Evolutionary conservation across 1,284 basidiomycete species (phyloP), one percentile per base, ranked within the genome.

Genomic region (Megacollybia platyphylla): DNA sequence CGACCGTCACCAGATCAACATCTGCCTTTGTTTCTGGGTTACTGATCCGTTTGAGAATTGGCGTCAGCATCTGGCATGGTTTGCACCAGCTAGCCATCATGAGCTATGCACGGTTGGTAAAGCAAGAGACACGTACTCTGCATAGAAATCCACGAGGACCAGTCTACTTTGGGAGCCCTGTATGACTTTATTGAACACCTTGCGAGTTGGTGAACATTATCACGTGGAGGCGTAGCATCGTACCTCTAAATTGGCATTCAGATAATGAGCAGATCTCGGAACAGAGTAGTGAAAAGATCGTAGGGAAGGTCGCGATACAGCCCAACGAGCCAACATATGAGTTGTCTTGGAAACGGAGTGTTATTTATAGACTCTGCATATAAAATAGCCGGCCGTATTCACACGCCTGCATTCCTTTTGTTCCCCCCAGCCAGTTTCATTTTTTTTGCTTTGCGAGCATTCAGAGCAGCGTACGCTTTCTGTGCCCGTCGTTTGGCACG

Each of bases 141-240:
- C 84, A 52, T 84, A 80, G 51, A 86, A 87, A 51, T 86, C 83
- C 9, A 84, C 80, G 5, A 86, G 60, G 27, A 81, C 71, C 28
- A 82, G 57, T 44, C 72, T 71, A 45, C 71, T 66, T 46, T 65
- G 64, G 20, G 48, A 30, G 50, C 58, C 42, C 45, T 57, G 53
- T 43, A 60, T 52, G 46, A 68, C 62, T 45, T 68, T 65, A 36
- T 61, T 52, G 51, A 80, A 77, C 5, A 64, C 71, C 79, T 80
- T 53, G 29, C 27, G 28, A 36, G 6, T 15, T 44, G 26, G 40
- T 13, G 48, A 39, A 29, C n/a, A 29, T 18, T 17, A 8, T 29
- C 5, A 36, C 7, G 42, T 26, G 10, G 36, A 17, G 20, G 7
- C 5, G 18, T 42, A 1, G 7, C 39, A 9, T 18, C 38, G 18